These are phyloP conservation scores for Ceriops tagal DNA, from an alignment of 345 rosid species.

Conservation along the genomic window DNA sequence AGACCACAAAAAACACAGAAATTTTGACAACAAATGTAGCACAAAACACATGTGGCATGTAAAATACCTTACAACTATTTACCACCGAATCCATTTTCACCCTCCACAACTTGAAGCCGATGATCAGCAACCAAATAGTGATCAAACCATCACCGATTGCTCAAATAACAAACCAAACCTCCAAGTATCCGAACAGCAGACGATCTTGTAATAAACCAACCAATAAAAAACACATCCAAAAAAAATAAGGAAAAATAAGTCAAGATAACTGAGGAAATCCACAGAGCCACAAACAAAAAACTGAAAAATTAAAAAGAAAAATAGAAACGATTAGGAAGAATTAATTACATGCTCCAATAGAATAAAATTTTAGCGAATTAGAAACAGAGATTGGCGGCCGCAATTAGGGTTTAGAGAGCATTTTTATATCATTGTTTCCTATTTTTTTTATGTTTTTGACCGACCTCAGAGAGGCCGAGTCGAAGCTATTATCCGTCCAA, in stretches of 20 bases:
- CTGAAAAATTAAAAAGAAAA: background rate
- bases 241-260: background rate
- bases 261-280: background rate
- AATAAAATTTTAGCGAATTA: background rate
- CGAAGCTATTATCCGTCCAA: constrained; percentile 15
- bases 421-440: background rate
- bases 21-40: background rate
- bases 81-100: constrained; percentile 73
- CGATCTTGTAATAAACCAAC: constrained; percentile 33
- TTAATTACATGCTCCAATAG: background rate
- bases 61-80: constrained; percentile 66
- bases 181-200: constrained; percentile 28
- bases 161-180: constrained; percentile 19
- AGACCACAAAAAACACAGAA: background rate
- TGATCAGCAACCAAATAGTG: constrained; percentile 17
- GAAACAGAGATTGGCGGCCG: background rate
- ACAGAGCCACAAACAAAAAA: background rate
- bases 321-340: background rate
- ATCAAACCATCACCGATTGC: constrained; percentile 24
- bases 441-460: constrained; percentile 6
- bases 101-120: constrained; percentile 19
- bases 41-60: background rate
- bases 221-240: constrained; percentile 15
- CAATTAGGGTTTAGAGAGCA: background rate
- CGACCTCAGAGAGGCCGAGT: constrained; percentile 11